Percentiles rank a stretch among this genome's conserved stretches.
Conservation (phyloP, 495 filamentous ascomycete species). For the Paragyromitra xinjiangensis region DNA sequence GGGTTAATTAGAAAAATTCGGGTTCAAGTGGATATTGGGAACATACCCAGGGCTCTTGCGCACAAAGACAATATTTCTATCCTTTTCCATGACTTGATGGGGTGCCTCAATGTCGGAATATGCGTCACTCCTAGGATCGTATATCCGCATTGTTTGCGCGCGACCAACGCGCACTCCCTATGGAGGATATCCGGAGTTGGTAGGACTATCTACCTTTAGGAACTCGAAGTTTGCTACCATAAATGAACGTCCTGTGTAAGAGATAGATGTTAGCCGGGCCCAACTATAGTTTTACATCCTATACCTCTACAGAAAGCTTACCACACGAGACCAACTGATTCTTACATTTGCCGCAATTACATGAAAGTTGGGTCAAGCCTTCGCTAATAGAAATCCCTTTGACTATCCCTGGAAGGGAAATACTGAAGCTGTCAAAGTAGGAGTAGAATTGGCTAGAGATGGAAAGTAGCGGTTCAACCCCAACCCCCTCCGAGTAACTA, state of each 20-base stretch:
- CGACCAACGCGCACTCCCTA: neutral
- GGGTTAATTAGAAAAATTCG: neutral
- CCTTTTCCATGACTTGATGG: neutral
- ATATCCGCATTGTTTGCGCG: neutral
- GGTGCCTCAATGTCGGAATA: neutral
- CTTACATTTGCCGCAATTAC: neutral
- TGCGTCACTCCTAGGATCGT: neutral
- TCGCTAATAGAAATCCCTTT: neutral
- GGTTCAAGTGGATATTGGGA: neutral
- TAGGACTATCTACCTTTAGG: neutral
- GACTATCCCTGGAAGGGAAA: neutral
- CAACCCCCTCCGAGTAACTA: neutral
- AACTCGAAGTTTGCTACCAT: conserved; percentile 17
- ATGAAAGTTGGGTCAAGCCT: neutral
- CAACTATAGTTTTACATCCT: neutral
- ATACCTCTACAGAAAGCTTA: neutral
- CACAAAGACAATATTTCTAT: neutral
- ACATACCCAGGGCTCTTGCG: neutral
- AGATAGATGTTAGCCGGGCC: neutral
- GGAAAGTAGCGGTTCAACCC: no score
- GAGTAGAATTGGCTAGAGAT: neutral
- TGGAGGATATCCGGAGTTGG: neutral
- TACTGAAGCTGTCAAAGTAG: neutral
- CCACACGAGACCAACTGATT: neutral
- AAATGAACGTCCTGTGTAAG: neutral